These are phyloP conservation scores for Solanum clarkiae DNA, from an alignment of 257 asterid species.

Conservation along the genomic window DNA sequence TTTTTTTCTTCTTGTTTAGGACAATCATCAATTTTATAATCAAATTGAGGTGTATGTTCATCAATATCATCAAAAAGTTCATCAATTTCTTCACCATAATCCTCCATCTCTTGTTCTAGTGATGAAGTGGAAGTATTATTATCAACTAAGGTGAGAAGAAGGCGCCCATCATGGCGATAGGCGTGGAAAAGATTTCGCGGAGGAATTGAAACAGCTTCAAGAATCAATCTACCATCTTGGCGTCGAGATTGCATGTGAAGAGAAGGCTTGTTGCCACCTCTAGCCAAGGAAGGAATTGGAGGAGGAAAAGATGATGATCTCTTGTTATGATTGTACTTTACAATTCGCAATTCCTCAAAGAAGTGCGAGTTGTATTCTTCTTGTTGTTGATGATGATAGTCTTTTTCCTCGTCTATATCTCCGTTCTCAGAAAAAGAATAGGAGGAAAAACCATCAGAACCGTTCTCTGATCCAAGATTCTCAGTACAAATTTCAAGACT, in stretches of 20 bases:
- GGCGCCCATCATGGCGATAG: conserved; percentile 57
- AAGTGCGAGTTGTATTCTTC: neutral
- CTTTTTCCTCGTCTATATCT: conserved; percentile 15
- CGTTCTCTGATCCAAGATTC: conserved; percentile 83
- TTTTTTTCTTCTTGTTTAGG: neutral
- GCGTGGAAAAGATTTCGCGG: conserved; percentile 44
- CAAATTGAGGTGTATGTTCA: neutral
- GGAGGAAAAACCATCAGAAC: conserved; percentile 50
- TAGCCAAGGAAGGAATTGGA: conserved; percentile 51
- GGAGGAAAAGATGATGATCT: conserved; percentile 51
- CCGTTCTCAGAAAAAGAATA: conserved; percentile 15
- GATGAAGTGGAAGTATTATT: neutral
- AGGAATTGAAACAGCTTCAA: conserved; percentile 61
- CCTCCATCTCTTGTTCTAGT: neutral
- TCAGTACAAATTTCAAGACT: conserved; percentile 81
- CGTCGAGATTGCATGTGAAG: conserved; percentile 53
- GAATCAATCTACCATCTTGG: conserved; percentile 52
- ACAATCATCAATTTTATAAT: too few species aligned
- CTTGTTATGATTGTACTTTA: conserved; percentile 21
- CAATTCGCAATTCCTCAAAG: conserved; percentile 18
- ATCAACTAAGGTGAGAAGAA: conserved; percentile 36
- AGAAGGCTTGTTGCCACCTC: conserved; percentile 27
- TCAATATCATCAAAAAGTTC: conserved; percentile 13
- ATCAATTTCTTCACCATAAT: conserved; percentile 6
- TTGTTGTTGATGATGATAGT: neutral